These are phyloP conservation scores for Orbilia ellipsospora DNA, from an alignment of 2,329 filamentous ascomycete species.

Conservation along the genomic window DNA sequence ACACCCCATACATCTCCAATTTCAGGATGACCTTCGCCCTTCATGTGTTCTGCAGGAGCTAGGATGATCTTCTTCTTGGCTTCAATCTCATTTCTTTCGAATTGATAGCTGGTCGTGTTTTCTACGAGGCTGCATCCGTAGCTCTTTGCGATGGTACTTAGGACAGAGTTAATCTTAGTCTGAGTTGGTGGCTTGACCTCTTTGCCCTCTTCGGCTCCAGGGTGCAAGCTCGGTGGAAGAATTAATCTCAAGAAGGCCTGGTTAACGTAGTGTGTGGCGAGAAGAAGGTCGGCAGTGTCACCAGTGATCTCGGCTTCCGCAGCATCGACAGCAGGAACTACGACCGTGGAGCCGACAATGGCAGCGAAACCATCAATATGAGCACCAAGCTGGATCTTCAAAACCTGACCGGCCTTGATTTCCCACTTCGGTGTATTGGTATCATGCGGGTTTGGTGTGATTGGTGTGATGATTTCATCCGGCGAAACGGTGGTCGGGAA, in stretches of 20 bases:
- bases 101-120: constrained; percentile 97
- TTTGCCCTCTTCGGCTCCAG: constrained; percentile 61
- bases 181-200: constrained; percentile 80
- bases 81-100: constrained; percentile 97
- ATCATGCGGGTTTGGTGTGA: constrained; percentile 90
- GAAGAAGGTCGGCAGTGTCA: constrained; percentile 83
- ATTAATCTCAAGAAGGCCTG: constrained; percentile 92
- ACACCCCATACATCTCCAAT: constrained; percentile 97
- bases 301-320: constrained; percentile 74
- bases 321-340: constrained; percentile 74
- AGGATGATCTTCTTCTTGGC: constrained; percentile 98
- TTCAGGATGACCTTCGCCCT: constrained; percentile 89
- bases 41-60: constrained; percentile 79
- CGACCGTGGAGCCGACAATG: constrained; percentile 92
- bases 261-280: constrained; percentile 94
- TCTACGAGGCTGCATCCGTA: constrained; percentile 95
- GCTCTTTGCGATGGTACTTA: constrained; percentile 90
- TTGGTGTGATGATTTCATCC: constrained; percentile 92
- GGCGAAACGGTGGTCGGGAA: constrained; percentile 97
- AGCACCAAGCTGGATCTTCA: constrained; percentile 98
- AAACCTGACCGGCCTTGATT: constrained; percentile 84
- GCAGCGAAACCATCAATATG: constrained; percentile 98
- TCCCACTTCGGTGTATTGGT: constrained; percentile 81
- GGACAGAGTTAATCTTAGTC: constrained; percentile 82
- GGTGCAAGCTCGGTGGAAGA: constrained; percentile 86